Evolutionary conservation across 2,329 filamentous ascomycete species (phyloP), one percentile per base, ranked within the genome.

Genomic region (Clonostachys rhizophaga): DNA sequence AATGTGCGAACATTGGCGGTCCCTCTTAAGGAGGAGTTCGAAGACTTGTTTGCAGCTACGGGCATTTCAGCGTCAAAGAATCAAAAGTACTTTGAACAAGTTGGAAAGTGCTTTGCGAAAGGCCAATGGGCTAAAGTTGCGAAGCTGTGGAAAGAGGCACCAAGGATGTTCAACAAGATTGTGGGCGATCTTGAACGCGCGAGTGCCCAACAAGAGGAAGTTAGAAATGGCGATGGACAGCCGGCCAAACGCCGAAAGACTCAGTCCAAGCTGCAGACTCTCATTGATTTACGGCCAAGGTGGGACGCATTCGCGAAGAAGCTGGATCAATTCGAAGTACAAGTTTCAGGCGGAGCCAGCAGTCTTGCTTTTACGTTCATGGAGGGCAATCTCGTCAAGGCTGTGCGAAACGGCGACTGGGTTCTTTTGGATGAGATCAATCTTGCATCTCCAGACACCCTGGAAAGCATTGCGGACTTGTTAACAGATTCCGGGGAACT

Each of bases 401-500:
- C 95, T n/a, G 84, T 92, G 20, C 81, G 92, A 39, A 96, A 96
- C 59, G 94, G 94, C 8, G 91, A 96, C 64, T 99, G 94, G 94
- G 87, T 99, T 30, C 76, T 99, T 16, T 77, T 97, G 24, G 94
- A 99, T 61, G 94, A 99, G 66, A 95, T 99, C 59, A 99, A 99
- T 62, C 71, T 99, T 51, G 94, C 94, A 6, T 92, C 92, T 0
- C 86, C 94, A 1, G 95, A 99, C 61, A 97, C 94, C 0, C 71
- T 99, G 5, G 94, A 99, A 65, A 91, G 91, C 52, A 88, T 99
- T 49, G 87, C 90, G 5, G 92, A 96, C 66, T 76, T 99, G 9
- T 74, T 99, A 45, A 84, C 86, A 46, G 88, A 88, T 8, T 77
- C 81, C 10, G 81, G 82, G 50, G 82, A 83, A 34, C 74, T 75